Conservation (phyloP, 1,284 basidiomycete genomes). For the Puccinia horiana region DNA sequence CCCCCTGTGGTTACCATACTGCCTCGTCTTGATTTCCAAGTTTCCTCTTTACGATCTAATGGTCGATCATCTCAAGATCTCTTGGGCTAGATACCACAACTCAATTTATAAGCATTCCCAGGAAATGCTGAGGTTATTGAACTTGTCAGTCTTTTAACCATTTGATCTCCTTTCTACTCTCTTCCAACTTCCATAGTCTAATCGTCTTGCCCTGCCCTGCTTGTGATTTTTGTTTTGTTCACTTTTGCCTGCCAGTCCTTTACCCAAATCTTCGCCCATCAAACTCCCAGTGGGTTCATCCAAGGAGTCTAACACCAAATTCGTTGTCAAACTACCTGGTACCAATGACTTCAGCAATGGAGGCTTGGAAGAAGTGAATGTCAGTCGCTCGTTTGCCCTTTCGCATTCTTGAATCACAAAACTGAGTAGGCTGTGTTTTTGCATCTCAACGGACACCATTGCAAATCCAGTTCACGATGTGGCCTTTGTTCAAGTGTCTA, state of each 20-base stretch:
- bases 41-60: slow-evolving; percentile 89
- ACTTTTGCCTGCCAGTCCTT: not conserved
- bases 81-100: slow-evolving; percentile 58
- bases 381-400: not conserved
- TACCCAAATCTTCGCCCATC: slow-evolving; percentile 21
- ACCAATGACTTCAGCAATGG: slow-evolving; percentile 31
- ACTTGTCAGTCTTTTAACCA: slow-evolving; percentile 57
- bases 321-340: slow-evolving; percentile 40
- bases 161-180: slow-evolving; percentile 55
- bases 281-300: slow-evolving; percentile 35
- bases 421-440: slow-evolving; percentile 62
- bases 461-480: slow-evolving; percentile 76
- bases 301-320: slow-evolving; percentile 38
- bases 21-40: slow-evolving; percentile 77
- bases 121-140: slow-evolving; percentile 58
- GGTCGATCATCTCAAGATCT: slow-evolving; percentile 76
- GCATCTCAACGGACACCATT: slow-evolving; percentile 57
- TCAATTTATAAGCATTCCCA: slow-evolving; percentile 58
- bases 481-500: slow-evolving; percentile 91
- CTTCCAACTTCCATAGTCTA: slow-evolving; percentile 50
- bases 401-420: slow-evolving; percentile 51
- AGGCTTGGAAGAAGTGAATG: slow-evolving; percentile 43
- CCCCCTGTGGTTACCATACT: slow-evolving; percentile 89
- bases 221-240: not conserved
- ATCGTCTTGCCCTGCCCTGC: not conserved